These are phyloP conservation scores for Warburgia ugandensis DNA, from an alignment of 164 flowering plant genomes.

Conservation along the genomic window DNA sequence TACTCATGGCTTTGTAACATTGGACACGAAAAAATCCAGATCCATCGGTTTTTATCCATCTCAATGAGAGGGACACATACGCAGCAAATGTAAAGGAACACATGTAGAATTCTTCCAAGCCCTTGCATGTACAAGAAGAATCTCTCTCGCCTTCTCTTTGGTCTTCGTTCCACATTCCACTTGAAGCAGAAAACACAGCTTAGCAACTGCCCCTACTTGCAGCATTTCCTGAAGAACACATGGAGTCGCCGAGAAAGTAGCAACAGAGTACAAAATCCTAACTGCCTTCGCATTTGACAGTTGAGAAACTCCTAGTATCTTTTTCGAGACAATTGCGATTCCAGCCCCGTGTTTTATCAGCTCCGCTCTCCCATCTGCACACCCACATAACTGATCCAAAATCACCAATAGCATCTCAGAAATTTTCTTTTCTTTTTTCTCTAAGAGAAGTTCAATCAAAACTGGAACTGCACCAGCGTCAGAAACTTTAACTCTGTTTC, in stretches of 20 bases:
- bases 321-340: slow-evolving; percentile 70
- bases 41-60: no score
- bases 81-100: slow-evolving; percentile 41
- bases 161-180: slow-evolving; percentile 42
- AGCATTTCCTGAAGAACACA: slow-evolving; percentile 72
- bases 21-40: no score
- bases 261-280: slow-evolving; percentile 44
- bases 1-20: no score
- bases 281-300: slow-evolving; percentile 56
- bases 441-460: slow-evolving; percentile 51
- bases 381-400: slow-evolving; percentile 53
- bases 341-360: slow-evolving; percentile 59
- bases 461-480: slow-evolving; percentile 47
- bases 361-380: slow-evolving; percentile 80
- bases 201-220: slow-evolving; percentile 71
- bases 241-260: slow-evolving; percentile 41
- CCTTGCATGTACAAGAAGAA: slow-evolving; percentile 57
- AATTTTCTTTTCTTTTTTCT: slow-evolving; percentile 26
- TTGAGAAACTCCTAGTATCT: slow-evolving; percentile 69
- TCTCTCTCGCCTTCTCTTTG: slow-evolving; percentile 60
- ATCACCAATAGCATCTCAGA: slow-evolving; percentile 39
- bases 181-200: slow-evolving; percentile 72
- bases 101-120: slow-evolving; percentile 67
- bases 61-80: slow-evolving; percentile 42
- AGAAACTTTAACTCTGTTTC: slow-evolving; percentile 62